Conservation (phyloP, 2,329 filamentous ascomycete species). For the Rhytidhysteron rufulum region DNA sequence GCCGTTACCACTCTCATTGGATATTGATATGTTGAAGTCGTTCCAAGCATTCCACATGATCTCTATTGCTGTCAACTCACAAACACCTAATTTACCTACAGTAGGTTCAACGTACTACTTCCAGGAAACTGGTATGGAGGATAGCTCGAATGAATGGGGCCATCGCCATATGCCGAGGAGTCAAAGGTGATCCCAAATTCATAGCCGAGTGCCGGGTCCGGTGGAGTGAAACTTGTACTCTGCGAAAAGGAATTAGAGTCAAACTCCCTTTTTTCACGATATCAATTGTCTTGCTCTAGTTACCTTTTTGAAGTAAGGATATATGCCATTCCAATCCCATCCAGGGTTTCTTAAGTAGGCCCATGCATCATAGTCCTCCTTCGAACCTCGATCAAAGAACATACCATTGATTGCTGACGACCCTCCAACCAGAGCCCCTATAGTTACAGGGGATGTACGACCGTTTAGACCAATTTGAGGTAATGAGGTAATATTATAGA, state of each 20-base stretch:
- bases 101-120: not conserved
- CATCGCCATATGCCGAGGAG: conserved; percentile 5
- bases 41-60: conserved; percentile 2
- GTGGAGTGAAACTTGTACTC: conserved; percentile 6
- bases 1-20: conserved; percentile 6
- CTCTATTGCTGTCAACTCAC: conserved; percentile 1
- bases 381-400: conserved; percentile 17
- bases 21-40: not conserved
- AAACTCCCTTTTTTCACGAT: no score
- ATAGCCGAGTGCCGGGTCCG: not conserved
- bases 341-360: conserved; percentile 52
- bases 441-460: conserved; percentile 4
- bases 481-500: not conserved
- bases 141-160: conserved; percentile 7
- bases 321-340: conserved; percentile 50
- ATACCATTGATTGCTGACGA: conserved; percentile 22
- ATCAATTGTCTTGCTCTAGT: no score
- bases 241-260: not conserved
- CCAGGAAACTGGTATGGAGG: conserved; percentile 3
- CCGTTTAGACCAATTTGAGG: conserved; percentile 7
- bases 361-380: conserved; percentile 46
- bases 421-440: conserved; percentile 17
- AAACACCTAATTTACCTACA: no score
- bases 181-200: conserved; percentile 3
- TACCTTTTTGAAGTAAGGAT: conserved; percentile 24